These are phyloP conservation scores for Xylaria sp. DNA, from an alignment of 2,329 filamentous ascomycete genomes.

Conservation along the genomic window DNA sequence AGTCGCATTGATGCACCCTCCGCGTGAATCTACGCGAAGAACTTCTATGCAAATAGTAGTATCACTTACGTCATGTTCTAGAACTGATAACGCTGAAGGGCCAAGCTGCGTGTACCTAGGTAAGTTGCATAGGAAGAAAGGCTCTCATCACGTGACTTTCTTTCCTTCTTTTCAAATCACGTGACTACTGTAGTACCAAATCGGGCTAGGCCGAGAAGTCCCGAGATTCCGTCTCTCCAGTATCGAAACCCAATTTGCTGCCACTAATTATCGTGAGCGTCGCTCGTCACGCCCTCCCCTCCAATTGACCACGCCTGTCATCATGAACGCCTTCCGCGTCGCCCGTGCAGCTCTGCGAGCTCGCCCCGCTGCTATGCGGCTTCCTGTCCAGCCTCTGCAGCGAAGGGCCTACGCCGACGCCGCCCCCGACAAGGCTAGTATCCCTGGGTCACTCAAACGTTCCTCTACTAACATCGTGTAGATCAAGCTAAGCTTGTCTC, in stretches of 20 bases:
- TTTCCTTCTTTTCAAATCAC: neutral
- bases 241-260: constrained; percentile 57
- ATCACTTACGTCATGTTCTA: neutral
- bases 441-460: constrained; percentile 10
- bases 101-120: neutral
- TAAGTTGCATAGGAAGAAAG: no score
- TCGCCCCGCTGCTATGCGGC: constrained; percentile 79
- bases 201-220: constrained; percentile 46
- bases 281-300: constrained; percentile 56
- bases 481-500: constrained; percentile 97
- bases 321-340: constrained; percentile 95
- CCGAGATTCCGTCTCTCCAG: constrained; percentile 42
- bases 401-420: constrained; percentile 93
- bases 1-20: neutral
- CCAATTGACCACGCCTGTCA: constrained; percentile 64
- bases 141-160: no score
- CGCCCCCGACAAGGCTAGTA: constrained; percentile 77
- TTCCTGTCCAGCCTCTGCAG: constrained; percentile 81
- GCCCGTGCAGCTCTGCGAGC: constrained; percentile 89
- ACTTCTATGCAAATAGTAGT: neutral
- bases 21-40: neutral
- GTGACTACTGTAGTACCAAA: constrained; percentile 50
- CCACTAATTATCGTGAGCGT: constrained; percentile 56
- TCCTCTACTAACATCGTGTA: constrained; percentile 53
- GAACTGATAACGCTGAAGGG: neutral